These are phyloP conservation scores for Pseudopithomyces chartarum DNA, from an alignment of 2,329 filamentous ascomycete genomes.

Conservation along the genomic window DNA sequence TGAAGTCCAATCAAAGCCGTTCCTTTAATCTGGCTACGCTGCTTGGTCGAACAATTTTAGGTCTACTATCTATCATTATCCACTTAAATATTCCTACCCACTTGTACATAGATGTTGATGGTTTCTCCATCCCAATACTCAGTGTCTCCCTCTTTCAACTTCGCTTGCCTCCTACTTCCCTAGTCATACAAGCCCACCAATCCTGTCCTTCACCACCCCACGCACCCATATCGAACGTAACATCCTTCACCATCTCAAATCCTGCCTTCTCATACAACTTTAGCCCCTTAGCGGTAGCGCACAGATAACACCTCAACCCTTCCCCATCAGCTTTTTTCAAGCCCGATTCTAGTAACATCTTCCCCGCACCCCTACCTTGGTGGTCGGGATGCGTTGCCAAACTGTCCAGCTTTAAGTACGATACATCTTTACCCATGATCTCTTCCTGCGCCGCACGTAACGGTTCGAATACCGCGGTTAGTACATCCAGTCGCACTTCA, in stretches of 20 bases:
- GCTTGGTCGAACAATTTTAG: too few species aligned
- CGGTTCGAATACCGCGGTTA: slow-evolving; percentile 31
- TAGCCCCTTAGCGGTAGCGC: slow-evolving; percentile 44
- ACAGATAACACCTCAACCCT: slow-evolving; percentile 46
- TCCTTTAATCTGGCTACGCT: too few species aligned
- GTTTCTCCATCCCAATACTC: neutral
- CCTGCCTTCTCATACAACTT: slow-evolving; percentile 46
- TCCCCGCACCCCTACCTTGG: slow-evolving; percentile 47
- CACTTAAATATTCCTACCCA: too few species aligned
- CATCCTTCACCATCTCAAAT: slow-evolving; percentile 23
- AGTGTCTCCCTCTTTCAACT: neutral
- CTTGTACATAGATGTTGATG: too few species aligned
- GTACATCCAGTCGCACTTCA: slow-evolving; percentile 51
- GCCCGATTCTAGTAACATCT: slow-evolving; percentile 46
- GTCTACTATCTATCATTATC: too few species aligned
- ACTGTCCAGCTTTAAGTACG: slow-evolving; percentile 36
- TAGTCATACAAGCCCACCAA: slow-evolving; percentile 38
- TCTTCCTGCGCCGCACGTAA: slow-evolving; percentile 26
- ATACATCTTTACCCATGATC: slow-evolving; percentile 29
- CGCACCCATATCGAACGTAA: slow-evolving; percentile 29
- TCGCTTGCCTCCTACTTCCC: neutral
- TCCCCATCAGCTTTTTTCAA: slow-evolving; percentile 46
- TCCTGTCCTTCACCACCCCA: slow-evolving; percentile 37
- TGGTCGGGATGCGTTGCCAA: slow-evolving; percentile 46
- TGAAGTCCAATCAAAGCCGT: too few species aligned